These are phyloP conservation scores for Xylaria cubensis DNA, from an alignment of 495 filamentous ascomycete species.

Conservation along the genomic window DNA sequence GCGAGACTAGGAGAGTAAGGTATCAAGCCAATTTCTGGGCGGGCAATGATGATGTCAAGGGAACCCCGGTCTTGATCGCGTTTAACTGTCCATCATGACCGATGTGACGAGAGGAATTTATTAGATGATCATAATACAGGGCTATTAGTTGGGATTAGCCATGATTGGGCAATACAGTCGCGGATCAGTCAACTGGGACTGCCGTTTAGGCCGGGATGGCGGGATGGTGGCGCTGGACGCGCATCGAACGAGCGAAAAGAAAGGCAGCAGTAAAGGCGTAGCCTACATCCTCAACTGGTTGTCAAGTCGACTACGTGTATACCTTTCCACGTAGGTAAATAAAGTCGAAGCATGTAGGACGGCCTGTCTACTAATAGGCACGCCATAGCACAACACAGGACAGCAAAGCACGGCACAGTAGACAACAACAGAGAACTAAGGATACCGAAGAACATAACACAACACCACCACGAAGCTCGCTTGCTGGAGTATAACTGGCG, in stretches of 20 bases:
- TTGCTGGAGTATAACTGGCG: not conserved
- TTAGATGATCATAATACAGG: constrained; percentile 36
- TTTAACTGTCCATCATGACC: constrained; percentile 35
- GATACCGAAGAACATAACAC: not conserved
- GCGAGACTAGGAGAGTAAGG: constrained; percentile 30
- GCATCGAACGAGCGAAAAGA: constrained; percentile 24
- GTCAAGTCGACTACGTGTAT: constrained; percentile 24
- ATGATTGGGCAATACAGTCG: constrained; percentile 41
- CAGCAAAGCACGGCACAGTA: not conserved
- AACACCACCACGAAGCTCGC: constrained; percentile 13
- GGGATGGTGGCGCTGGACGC: constrained; percentile 29
- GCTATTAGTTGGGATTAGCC: constrained; percentile 31
- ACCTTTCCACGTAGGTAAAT: not conserved
- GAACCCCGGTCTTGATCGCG: constrained; percentile 36
- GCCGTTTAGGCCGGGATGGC: constrained; percentile 36
- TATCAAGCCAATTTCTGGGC: constrained; percentile 18
- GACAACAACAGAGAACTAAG: not conserved
- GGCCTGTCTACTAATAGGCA: constrained; percentile 5
- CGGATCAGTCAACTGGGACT: constrained; percentile 45
- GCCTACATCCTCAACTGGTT: constrained; percentile 6
- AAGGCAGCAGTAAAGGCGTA: constrained; percentile 6
- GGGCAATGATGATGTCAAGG: constrained; percentile 20
- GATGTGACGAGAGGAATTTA: constrained; percentile 24
- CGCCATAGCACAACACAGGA: constrained; percentile 11
- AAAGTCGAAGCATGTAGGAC: not conserved